phyloP scores from a whole-genome alignment of 2,329 filamentous ascomycete species.

The Blastomyces percursus region DNA sequence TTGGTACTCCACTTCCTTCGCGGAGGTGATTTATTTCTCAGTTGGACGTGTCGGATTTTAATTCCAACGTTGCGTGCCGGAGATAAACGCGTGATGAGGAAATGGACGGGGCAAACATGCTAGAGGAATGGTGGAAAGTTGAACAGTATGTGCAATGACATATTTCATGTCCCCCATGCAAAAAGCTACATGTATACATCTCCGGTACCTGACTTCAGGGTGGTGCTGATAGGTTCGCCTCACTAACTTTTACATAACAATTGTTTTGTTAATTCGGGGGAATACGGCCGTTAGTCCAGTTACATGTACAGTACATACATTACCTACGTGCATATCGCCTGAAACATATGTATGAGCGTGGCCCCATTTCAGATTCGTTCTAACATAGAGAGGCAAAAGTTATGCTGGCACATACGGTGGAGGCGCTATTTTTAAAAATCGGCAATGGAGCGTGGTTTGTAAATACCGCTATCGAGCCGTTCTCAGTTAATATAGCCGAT shows the following conservation, averaged over 20 bases:
- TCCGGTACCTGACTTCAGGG: neutral
- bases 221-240: neutral
- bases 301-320: neutral
- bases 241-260: neutral
- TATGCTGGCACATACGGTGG: neutral
- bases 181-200: neutral
- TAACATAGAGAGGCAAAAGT: neutral
- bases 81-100: neutral
- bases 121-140: neutral
- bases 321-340: neutral
- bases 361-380: neutral
- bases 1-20: neutral
- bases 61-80: neutral
- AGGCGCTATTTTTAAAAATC: neutral
- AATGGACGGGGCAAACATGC: neutral
- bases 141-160: neutral
- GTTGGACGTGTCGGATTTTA: constrained; percentile 2
- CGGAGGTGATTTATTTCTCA: neutral
- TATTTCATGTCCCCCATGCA: neutral
- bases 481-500: neutral
- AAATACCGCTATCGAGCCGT: neutral
- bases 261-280: neutral
- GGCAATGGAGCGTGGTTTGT: neutral
- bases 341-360: neutral
- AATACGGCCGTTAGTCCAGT: neutral